These are phyloP conservation scores for Sparassis latifolia DNA, from an alignment of 1,284 basidiomycete species.

Conservation along the genomic window DNA sequence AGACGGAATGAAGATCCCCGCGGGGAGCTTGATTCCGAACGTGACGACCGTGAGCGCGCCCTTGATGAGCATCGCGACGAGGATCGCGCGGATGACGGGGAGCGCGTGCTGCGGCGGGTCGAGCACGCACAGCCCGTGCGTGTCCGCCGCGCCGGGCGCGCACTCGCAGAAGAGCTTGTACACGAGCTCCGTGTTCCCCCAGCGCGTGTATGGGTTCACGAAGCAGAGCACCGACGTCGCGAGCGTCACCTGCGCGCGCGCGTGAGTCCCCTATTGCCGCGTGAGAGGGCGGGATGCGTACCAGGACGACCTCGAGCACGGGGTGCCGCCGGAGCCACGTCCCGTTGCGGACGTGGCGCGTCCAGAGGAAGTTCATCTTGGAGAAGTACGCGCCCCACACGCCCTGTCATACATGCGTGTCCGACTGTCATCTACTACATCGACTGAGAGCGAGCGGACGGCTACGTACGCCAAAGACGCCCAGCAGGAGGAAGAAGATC, in stretches of 20 bases:
- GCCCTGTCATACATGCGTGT: constrained; percentile 43
- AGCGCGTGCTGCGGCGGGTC: constrained; percentile 61
- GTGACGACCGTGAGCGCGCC: constrained; percentile 83
- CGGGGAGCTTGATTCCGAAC: constrained; percentile 91
- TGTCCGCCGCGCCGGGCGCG: constrained; percentile 43
- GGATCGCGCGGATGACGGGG: constrained; percentile 63
- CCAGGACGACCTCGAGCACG: constrained; percentile 78
- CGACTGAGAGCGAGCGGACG: background rate
- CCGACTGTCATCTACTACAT: background rate
- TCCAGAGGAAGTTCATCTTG: constrained; percentile 89
- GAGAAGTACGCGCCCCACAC: constrained; percentile 94
- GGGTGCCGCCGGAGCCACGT: constrained; percentile 82
- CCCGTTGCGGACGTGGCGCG: constrained; percentile 70
- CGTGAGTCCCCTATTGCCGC: background rate
- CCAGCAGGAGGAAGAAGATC: constrained; percentile 78
- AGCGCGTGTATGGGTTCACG: constrained; percentile 85
- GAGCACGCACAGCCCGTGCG: constrained; percentile 67
- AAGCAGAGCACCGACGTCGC: constrained; percentile 78
- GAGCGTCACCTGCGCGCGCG: constrained; percentile 56
- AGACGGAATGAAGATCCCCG: constrained; percentile 96
- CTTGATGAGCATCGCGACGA: constrained; percentile 77
- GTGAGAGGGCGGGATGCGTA: constrained; percentile 31
- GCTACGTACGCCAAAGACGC: constrained; percentile 71
- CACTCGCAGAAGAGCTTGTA: constrained; percentile 90
- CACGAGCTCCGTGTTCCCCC: constrained; percentile 94